Percentiles rank a stretch among this genome's conserved stretches.
Conservation (phyloP, 192 early-diverging fungal genomes). For the Coemansia sp. region DNA sequence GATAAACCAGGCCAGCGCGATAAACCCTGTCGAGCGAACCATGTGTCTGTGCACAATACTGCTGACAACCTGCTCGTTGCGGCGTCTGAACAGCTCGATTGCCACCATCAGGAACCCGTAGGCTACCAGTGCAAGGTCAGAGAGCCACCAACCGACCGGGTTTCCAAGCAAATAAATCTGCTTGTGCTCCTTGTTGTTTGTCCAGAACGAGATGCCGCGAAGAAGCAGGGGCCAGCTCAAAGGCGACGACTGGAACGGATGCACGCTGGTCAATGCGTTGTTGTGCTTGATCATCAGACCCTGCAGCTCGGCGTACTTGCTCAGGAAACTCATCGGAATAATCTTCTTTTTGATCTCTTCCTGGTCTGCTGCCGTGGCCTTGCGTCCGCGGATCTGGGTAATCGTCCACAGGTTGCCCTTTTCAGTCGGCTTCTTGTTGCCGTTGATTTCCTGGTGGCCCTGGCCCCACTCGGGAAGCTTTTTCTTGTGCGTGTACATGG, state of each 20-base stretch:
- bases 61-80: slow-evolving; percentile 67
- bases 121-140: slow-evolving; percentile 32
- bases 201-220: slow-evolving; percentile 95
- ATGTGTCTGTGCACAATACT: slow-evolving; percentile 38
- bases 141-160: slow-evolving; percentile 82
- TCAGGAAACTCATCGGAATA: slow-evolving; percentile 60
- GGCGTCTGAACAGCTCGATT: slow-evolving; percentile 69
- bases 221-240: slow-evolving; percentile 84
- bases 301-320: slow-evolving; percentile 89
- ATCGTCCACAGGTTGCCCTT: slow-evolving; percentile 75
- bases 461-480: slow-evolving; percentile 90
- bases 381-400: slow-evolving; percentile 73
- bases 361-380: slow-evolving; percentile 41
- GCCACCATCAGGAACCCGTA: slow-evolving; percentile 65
- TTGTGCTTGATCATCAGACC: slow-evolving; percentile 88
- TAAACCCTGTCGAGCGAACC: slow-evolving; percentile 58
- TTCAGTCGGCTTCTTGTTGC: slow-evolving; percentile 87
- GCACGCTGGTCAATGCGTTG: slow-evolving; percentile 79
- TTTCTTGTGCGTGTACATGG: slow-evolving; percentile 71
- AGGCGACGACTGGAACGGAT: slow-evolving; percentile 88
- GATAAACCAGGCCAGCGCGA: slow-evolving; percentile 63
- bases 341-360: slow-evolving; percentile 23
- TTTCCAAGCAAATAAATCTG: slow-evolving; percentile 95
- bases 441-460: slow-evolving; percentile 89
- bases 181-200: slow-evolving; percentile 63